These are phyloP conservation scores for Pilaira anomala DNA, from an alignment of 192 early-diverging fungal genomes.

Conservation along the genomic window DNA sequence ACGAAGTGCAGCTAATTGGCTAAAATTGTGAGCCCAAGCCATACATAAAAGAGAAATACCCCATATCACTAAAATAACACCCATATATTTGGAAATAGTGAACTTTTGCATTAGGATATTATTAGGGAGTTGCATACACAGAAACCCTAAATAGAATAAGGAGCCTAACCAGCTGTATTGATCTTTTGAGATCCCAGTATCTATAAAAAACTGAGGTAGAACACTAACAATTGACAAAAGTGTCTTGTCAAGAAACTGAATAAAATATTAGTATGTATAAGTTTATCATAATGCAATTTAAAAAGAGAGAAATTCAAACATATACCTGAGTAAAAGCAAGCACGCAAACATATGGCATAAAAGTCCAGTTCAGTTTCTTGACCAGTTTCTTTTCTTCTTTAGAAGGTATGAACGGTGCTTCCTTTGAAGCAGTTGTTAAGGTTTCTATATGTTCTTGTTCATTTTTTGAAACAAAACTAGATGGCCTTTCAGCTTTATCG, in stretches of 20 bases:
- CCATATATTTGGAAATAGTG: slow-evolving; percentile 14
- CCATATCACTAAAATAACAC: slow-evolving; percentile 20
- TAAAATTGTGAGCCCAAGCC: slow-evolving; percentile 15
- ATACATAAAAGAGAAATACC: slow-evolving; percentile 7
- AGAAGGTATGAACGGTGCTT: slow-evolving; percentile 8
- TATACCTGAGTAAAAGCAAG: slow-evolving; percentile 30
- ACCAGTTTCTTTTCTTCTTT: slow-evolving; percentile 21
- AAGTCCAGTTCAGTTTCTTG: slow-evolving; percentile 20
- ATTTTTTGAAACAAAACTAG: no score
- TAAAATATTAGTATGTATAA: no score
- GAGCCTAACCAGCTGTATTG: slow-evolving; percentile 25
- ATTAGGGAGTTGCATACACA: slow-evolving; percentile 21
- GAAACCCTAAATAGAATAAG: slow-evolving; percentile 30
- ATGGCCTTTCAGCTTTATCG: no score
- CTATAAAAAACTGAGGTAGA: slow-evolving; percentile 16
- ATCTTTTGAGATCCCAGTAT: slow-evolving; percentile 12
- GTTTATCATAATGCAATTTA: neutral
- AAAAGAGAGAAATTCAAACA: neutral
- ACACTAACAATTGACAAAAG: slow-evolving; percentile 1
- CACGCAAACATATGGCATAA: slow-evolving; percentile 23
- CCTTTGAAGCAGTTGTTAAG: no score
- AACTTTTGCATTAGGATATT: slow-evolving; percentile 26
- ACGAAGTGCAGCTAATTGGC: slow-evolving; percentile 20
- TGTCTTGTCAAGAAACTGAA: slow-evolving; percentile 30
- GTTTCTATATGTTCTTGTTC: no score